phyloP scores from a whole-genome alignment of 2,329 filamentous ascomycete species.

The Hortaea sp. region DNA sequence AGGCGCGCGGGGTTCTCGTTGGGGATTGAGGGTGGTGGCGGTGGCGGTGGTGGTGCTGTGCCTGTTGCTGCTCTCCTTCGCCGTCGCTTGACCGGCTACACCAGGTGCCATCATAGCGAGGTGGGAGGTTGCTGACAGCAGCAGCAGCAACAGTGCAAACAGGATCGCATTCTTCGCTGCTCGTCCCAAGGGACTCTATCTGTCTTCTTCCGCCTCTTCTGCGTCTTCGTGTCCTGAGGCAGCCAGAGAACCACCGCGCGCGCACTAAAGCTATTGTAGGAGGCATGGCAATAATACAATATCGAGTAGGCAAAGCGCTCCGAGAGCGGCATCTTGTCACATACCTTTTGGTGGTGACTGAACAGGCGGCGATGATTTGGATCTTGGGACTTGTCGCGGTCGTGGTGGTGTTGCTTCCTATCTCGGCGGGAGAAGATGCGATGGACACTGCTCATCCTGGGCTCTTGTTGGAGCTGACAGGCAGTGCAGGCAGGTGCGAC shows the following conservation, averaged over 20 bases:
- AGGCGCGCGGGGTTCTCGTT: too few relatives aligned
- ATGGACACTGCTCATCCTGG: slow-evolving; percentile 30
- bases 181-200: not conserved
- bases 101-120: not conserved
- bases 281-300: not conserved
- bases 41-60: too few relatives aligned
- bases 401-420: slow-evolving; percentile 30
- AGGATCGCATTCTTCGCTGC: not conserved
- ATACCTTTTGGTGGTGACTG: too few relatives aligned
- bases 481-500: too few relatives aligned
- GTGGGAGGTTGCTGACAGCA: not conserved
- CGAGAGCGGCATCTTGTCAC: too few relatives aligned
- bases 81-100: not conserved
- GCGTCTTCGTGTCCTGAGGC: not conserved
- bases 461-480: too few relatives aligned
- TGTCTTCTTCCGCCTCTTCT: too few relatives aligned
- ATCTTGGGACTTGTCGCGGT: too few relatives aligned
- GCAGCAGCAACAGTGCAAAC: not conserved
- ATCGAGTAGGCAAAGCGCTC: too few relatives aligned
- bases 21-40: too few relatives aligned
- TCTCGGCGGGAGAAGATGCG: slow-evolving; percentile 64
- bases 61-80: not conserved
- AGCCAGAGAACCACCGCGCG: not conserved
- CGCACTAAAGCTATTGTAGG: not conserved
- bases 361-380: too few relatives aligned